Percentiles rank a stretch among this genome's conserved stretches.
phyloP scores from a whole-genome alignment of 208 protist species.

The Leishmania martiniquensis region DNA sequence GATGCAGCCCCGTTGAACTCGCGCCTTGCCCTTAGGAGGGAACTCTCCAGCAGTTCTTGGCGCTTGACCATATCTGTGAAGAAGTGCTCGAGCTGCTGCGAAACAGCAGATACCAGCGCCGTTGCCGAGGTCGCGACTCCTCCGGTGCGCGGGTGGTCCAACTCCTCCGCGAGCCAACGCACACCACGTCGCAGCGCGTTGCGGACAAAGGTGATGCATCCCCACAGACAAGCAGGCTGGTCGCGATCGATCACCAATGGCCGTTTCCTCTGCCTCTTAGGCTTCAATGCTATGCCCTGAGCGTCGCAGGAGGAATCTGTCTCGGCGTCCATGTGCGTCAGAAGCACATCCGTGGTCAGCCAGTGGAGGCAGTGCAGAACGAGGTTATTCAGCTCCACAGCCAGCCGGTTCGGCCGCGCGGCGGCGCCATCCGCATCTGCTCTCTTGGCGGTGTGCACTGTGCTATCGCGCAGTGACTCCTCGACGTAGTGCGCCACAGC shows the following conservation, averaged over 20 bases:
- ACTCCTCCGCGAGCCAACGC: constrained; percentile 40
- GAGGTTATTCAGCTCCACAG: constrained; percentile 66
- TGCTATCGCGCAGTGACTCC: constrained; percentile 15
- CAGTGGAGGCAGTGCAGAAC: constrained; percentile 65
- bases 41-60: constrained; percentile 54
- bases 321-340: constrained; percentile 30
- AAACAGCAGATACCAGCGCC: constrained; percentile 32
- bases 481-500: constrained; percentile 47
- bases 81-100: constrained; percentile 33
- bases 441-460: neutral
- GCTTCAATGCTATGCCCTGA: neutral
- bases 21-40: constrained; percentile 32
- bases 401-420: constrained; percentile 43
- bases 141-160: neutral
- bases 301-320: constrained; percentile 2
- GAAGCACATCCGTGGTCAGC: constrained; percentile 55
- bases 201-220: constrained; percentile 41
- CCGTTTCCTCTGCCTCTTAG: neutral
- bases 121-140: neutral
- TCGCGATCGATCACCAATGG: constrained; percentile 64
- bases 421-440: neutral
- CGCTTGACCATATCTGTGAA: constrained; percentile 45
- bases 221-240: constrained; percentile 54
- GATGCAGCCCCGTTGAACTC: constrained; percentile 48
- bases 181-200: constrained; percentile 61